Conservation (phyloP, 148 eudicot species). For the Amaranthus palmeri region DNA sequence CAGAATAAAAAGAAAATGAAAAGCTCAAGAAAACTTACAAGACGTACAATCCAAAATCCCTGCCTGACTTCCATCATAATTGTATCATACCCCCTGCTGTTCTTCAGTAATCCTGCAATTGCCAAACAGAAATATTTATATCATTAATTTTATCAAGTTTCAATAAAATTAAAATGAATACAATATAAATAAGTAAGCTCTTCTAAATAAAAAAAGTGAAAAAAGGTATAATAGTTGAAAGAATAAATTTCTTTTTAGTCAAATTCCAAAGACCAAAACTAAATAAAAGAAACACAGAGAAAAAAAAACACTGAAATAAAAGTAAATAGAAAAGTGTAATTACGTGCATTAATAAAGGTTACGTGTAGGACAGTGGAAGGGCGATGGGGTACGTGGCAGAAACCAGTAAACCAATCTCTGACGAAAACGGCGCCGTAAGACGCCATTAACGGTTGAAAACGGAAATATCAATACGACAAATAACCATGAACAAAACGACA, state of each 20-base stretch:
- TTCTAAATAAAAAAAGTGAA: too few species aligned
- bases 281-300: not conserved
- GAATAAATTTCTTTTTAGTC: too few species aligned
- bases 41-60: not conserved
- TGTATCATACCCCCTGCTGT: not conserved
- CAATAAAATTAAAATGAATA: too few species aligned
- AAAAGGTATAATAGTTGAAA: too few species aligned
- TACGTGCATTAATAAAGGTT: not conserved
- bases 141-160: not conserved
- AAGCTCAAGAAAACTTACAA: constrained; percentile 4
- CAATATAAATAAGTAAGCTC: too few species aligned
- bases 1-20: not conserved
- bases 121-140: not conserved
- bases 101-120: constrained; percentile 5
- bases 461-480: constrained; percentile 1
- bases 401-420: not conserved
- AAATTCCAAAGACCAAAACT: not conserved
- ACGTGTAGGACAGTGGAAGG: not conserved
- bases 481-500: constrained; percentile 10
- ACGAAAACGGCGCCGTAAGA: not conserved
- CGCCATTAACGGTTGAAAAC: not conserved
- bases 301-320: not conserved
- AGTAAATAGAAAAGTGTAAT: not conserved
- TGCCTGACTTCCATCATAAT: not conserved
- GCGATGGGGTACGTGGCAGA: constrained; percentile 7